Conservation (phyloP, 257 asterid genomes). For the Parsonsia alboflavescens region DNA sequence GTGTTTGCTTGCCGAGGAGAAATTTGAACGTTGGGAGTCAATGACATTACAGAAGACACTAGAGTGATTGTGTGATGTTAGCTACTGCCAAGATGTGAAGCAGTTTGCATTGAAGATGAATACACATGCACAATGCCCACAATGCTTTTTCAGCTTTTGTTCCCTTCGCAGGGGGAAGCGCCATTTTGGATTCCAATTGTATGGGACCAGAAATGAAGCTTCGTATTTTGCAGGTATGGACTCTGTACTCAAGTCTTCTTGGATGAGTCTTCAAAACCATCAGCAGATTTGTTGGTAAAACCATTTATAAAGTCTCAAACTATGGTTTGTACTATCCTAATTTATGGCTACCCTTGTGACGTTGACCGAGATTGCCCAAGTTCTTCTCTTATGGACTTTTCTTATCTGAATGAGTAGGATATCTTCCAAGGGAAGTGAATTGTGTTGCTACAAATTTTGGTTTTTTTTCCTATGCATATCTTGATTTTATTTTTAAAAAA, state of each 20-base stretch:
- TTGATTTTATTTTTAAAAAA: no score
- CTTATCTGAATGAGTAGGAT: no score
- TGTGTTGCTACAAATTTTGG: no score
- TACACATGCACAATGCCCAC: slow-evolving; percentile 79
- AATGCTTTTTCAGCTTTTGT: slow-evolving; percentile 84
- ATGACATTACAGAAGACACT: slow-evolving; percentile 65
- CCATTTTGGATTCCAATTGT: slow-evolving; percentile 82
- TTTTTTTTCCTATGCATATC: no score
- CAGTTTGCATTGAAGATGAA: slow-evolving; percentile 78
- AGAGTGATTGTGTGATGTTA: slow-evolving; percentile 82
- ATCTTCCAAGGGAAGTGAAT: no score
- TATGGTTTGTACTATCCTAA: background rate
- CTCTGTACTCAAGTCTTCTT: slow-evolving; percentile 1
- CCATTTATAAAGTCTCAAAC: background rate
- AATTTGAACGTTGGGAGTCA: slow-evolving; percentile 77
- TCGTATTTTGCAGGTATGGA: slow-evolving; percentile 52
- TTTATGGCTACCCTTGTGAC: background rate
- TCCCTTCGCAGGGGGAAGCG: slow-evolving; percentile 71
- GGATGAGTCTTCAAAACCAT: background rate
- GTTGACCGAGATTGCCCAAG: background rate
- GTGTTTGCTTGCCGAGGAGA: slow-evolving; percentile 60
- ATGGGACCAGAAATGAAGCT: slow-evolving; percentile 77
- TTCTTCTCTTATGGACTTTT: background rate
- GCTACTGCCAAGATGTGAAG: slow-evolving; percentile 92
- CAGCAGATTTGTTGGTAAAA: background rate